These are phyloP conservation scores for Gossypium davidsonii DNA, from an alignment of 441 rosid species.

Conservation along the genomic window DNA sequence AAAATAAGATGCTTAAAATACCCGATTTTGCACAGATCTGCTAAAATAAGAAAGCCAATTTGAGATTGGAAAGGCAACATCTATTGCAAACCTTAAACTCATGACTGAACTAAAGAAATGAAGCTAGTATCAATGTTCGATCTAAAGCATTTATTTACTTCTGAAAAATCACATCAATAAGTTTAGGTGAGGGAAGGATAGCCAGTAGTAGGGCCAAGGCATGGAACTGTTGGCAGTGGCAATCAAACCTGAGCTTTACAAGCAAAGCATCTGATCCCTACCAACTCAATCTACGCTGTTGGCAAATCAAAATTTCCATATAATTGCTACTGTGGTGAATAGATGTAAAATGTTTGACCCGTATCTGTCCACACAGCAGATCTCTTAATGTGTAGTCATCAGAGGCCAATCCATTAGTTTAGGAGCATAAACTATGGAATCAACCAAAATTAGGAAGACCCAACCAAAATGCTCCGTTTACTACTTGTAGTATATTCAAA, in stretches of 20 bases:
- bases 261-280: background rate
- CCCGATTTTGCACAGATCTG: background rate
- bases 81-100: background rate
- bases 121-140: background rate
- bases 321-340: background rate
- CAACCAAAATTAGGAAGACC: slow-evolving; percentile 55
- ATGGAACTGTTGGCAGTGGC: background rate
- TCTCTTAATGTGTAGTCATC: slow-evolving; percentile 66
- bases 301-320: background rate
- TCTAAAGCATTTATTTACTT: background rate
- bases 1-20: background rate
- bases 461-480: slow-evolving; percentile 44
- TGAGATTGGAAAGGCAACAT: background rate
- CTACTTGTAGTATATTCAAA: background rate
- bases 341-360: slow-evolving; percentile 44
- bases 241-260: background rate
- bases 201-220: background rate
- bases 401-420: slow-evolving; percentile 54
- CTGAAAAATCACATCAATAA: background rate
- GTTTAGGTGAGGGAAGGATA: background rate
- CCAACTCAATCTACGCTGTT: background rate
- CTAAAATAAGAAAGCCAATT: background rate
- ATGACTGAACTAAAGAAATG: background rate
- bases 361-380: slow-evolving; percentile 71
- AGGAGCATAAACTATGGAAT: slow-evolving; percentile 62